Conservation (phyloP, 768 basidiomycete genomes). For the Mycena sanguinolenta region DNA sequence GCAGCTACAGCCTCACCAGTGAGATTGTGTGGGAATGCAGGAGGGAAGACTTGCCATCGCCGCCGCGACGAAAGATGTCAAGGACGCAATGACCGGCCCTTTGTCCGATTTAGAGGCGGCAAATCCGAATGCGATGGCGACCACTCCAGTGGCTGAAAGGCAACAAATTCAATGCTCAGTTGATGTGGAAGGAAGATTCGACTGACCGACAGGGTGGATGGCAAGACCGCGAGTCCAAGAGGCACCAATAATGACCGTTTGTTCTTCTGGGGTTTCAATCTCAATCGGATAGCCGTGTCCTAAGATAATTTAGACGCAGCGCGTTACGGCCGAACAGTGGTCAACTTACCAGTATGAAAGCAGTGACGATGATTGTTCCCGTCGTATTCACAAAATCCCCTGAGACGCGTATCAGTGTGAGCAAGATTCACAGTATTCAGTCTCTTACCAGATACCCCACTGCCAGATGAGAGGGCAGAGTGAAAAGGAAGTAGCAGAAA, state of each 20-base stretch:
- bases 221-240: slow-evolving; percentile 40
- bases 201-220: slow-evolving; percentile 39
- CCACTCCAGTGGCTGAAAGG: slow-evolving; percentile 22
- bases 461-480: background rate
- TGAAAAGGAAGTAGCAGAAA: background rate
- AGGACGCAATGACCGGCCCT: slow-evolving; percentile 24
- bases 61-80: slow-evolving; percentile 32
- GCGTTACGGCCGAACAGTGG: background rate
- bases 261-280: background rate
- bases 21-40: background rate
- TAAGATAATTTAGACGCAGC: background rate
- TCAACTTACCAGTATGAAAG: slow-evolving; percentile 20
- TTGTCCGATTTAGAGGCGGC: slow-evolving; percentile 29
- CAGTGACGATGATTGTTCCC: slow-evolving; percentile 2
- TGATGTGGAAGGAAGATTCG: background rate
- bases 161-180: background rate
- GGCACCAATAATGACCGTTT: slow-evolving; percentile 14
- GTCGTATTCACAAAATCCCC: slow-evolving; percentile 29
- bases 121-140: slow-evolving; percentile 37
- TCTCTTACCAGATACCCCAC: slow-evolving; percentile 35
- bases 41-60: slow-evolving; percentile 13
- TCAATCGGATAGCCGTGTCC: slow-evolving; percentile 30
- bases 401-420: background rate
- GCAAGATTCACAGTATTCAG: no score
- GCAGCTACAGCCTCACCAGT: slow-evolving; percentile 17